Evolutionary conservation across 148 eudicot genomes (phyloP).

Genomic region (Agrostemma githago): DNA sequence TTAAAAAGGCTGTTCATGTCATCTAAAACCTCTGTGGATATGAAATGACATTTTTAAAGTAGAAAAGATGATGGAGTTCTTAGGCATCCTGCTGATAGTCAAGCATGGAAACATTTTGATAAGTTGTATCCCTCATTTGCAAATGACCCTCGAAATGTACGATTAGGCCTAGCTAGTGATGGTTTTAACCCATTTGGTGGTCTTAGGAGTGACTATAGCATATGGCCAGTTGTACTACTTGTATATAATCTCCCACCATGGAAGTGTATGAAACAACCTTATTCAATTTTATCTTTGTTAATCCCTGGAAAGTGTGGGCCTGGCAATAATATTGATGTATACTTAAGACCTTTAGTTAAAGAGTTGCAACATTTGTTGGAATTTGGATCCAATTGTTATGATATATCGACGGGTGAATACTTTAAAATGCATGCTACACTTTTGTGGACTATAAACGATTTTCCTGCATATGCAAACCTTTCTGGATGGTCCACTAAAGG

Average conservation of each 20-base stretch:
- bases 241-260: neutral
- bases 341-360: slow-evolving; percentile 16
- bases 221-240: slow-evolving; percentile 19
- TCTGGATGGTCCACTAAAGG: slow-evolving; percentile 19
- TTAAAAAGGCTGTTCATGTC: neutral
- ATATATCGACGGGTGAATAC: no score
- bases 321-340: slow-evolving; percentile 18
- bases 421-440: neutral
- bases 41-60: neutral
- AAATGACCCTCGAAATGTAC: neutral
- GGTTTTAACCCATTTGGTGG: no score
- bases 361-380: slow-evolving; percentile 20
- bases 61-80: neutral
- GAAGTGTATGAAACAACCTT: slow-evolving; percentile 21
- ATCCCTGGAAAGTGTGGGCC: slow-evolving; percentile 17
- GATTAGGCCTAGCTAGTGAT: slow-evolving; percentile 20
- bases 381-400: neutral
- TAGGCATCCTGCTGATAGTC: neutral
- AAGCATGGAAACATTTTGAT: slow-evolving; percentile 8
- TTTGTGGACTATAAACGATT: slow-evolving; percentile 5
- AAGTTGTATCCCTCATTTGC: neutral
- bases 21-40: neutral
- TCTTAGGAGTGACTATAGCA: neutral
- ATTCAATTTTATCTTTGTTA: slow-evolving; percentile 20
- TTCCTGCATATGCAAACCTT: slow-evolving; percentile 22